Conservation (phyloP, 1,284 basidiomycete species). For the Trametes versicolor region DNA sequence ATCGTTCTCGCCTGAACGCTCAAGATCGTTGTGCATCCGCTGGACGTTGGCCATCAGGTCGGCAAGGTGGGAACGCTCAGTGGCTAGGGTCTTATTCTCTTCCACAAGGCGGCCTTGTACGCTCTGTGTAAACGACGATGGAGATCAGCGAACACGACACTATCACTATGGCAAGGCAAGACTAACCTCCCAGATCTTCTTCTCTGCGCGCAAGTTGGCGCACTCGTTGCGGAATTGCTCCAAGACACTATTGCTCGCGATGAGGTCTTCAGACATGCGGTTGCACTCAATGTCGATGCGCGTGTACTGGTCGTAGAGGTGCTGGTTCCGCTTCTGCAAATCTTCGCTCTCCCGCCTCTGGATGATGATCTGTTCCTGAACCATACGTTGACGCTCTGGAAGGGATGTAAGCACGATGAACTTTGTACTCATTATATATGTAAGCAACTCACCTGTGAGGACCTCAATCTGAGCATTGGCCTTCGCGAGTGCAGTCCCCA, state of each 20-base stretch:
- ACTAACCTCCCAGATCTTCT: conserved; percentile 89
- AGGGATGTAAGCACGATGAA: background rate
- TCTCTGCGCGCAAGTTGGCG: conserved; percentile 89
- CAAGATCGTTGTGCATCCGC: conserved; percentile 89
- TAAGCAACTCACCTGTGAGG: conserved; percentile 62
- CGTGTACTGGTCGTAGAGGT: conserved; percentile 74
- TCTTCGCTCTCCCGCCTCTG: conserved; percentile 69
- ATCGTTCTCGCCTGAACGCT: conserved; percentile 84
- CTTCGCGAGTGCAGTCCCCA: conserved; percentile 79
- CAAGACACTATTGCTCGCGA: conserved; percentile 62
- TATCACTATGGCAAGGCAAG: background rate
- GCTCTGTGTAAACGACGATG: conserved; percentile 52
- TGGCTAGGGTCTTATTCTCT: conserved; percentile 83
- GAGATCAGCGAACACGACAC: background rate
- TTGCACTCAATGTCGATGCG: conserved; percentile 73
- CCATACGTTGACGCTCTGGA: conserved; percentile 72
- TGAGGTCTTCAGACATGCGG: conserved; percentile 71
- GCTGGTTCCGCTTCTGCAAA: conserved; percentile 69
- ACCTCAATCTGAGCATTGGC: conserved; percentile 83
- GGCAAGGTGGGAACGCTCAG: conserved; percentile 86
- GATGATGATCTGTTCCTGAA: conserved; percentile 66
- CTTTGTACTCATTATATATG: too few relatives aligned
- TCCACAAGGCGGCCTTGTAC: conserved; percentile 83
- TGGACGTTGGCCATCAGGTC: conserved; percentile 91
- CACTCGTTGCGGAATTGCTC: conserved; percentile 87